phyloP scores from a whole-genome alignment of 2,329 filamentous ascomycete genomes.

The Fusarium redolens region DNA sequence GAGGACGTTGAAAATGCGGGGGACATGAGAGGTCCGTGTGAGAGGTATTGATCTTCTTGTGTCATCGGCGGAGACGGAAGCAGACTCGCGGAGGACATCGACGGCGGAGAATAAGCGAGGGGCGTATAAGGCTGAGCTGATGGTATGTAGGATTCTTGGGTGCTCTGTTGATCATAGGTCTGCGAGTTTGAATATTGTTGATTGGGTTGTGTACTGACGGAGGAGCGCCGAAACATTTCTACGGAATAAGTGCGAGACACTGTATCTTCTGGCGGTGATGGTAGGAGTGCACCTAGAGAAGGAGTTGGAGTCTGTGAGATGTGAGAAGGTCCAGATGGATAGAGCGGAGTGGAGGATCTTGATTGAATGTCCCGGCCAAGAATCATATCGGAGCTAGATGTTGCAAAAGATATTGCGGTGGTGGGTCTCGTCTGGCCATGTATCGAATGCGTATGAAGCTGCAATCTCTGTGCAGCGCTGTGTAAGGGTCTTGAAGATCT shows the following conservation, averaged over 20 bases:
- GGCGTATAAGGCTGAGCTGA: constrained; percentile 41
- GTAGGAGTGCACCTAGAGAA: constrained; percentile 15
- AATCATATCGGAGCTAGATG: constrained; percentile 36
- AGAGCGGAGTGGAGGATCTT: constrained; percentile 5
- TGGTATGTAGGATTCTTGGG: constrained; percentile 30
- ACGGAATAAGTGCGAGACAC: neutral
- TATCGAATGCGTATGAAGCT: neutral
- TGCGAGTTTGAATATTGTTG: constrained; percentile 3
- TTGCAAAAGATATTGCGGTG: constrained; percentile 37
- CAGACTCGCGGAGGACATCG: constrained; percentile 31
- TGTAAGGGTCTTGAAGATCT: constrained; percentile 13
- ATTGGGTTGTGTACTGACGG: neutral
- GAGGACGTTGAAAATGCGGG: constrained; percentile 11
- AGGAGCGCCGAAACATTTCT: neutral
- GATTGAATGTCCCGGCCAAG: constrained; percentile 16
- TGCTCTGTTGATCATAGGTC: constrained; percentile 5
- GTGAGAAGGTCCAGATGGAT: constrained; percentile 12
- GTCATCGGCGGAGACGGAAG: constrained; percentile 41
- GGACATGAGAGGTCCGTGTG: constrained; percentile 17
- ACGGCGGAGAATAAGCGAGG: constrained; percentile 22
- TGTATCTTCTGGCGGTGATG: constrained; percentile 28
- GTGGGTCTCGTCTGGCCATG: constrained; percentile 22
- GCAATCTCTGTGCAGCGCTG: constrained; percentile 8
- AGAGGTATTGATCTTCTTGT: constrained; percentile 22
- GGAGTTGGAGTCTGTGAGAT: constrained; percentile 30